Evolutionary conservation across 2,329 filamentous ascomycete genomes (phyloP).

Genomic region (Tolypocladium endophyticum): DNA sequence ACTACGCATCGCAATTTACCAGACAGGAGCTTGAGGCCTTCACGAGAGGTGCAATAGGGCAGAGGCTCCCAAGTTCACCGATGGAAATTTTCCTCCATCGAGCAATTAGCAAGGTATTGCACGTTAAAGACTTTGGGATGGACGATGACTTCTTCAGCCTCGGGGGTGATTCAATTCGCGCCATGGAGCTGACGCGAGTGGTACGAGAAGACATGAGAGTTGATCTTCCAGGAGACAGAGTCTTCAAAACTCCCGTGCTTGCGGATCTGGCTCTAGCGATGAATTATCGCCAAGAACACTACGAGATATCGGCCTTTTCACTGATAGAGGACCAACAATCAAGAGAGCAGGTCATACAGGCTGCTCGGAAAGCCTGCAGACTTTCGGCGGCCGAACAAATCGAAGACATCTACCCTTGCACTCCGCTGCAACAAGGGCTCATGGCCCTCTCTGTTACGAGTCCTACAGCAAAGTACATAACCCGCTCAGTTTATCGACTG

Average conservation of each 20-base stretch:
- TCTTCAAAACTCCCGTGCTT: conserved; percentile 3
- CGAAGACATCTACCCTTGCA: conserved; percentile 26
- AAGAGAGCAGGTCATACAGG: not conserved
- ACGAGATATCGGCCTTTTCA: conserved; percentile 2
- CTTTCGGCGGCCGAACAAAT: conserved; percentile 2
- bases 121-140: conserved; percentile 11
- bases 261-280: conserved; percentile 1
- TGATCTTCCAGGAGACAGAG: conserved; percentile 2
- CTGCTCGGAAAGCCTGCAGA: not conserved
- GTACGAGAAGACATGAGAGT: conserved; percentile 13
- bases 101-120: not conserved
- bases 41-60: not conserved
- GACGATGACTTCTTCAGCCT: conserved; percentile 28
- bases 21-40: not conserved
- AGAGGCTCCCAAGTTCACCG: not conserved
- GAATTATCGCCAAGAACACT: not conserved
- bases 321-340: not conserved
- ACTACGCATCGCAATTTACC: not conserved
- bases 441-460: conserved; percentile 17
- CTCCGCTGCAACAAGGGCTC: conserved; percentile 24
- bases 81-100: not conserved
- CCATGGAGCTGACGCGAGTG: conserved; percentile 29
- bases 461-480: conserved; percentile 9
- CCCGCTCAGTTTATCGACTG: conserved; percentile 7
- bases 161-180: conserved; percentile 32